These are phyloP conservation scores for Tuber calosporum DNA, from an alignment of 495 filamentous ascomycete species.

Conservation along the genomic window DNA sequence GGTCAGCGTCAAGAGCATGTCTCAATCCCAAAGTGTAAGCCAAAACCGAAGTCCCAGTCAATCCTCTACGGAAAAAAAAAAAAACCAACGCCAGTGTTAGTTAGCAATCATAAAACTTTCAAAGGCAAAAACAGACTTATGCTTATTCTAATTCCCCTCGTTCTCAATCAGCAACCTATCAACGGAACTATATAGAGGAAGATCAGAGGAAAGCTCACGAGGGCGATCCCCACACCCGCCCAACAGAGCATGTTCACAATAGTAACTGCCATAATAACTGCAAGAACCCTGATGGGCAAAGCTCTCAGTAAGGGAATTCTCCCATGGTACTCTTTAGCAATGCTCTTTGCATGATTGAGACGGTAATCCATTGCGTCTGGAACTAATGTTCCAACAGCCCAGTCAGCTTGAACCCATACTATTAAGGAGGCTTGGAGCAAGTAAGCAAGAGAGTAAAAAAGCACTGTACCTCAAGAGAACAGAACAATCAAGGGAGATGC, in stretches of 20 bases:
- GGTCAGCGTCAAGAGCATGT: constrained; percentile 93
- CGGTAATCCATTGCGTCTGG: neutral
- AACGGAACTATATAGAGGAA: neutral
- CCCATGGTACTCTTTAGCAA: constrained; percentile 42
- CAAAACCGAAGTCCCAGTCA: constrained; percentile 72
- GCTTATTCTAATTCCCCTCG: neutral
- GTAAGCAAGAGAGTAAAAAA: neutral
- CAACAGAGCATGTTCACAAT: constrained; percentile 38
- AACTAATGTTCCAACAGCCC: neutral
- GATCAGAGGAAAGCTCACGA: constrained; percentile 27
- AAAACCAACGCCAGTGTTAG: constrained; percentile 29
- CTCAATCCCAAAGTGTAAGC: constrained; percentile 85
- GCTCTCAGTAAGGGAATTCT: constrained; percentile 50
- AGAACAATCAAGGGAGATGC: neutral
- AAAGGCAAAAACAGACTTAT: constrained; percentile 3
- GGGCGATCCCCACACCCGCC: constrained; percentile 32
- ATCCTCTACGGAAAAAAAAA: constrained; percentile 48
- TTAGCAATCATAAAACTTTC: neutral
- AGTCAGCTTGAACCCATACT: neutral
- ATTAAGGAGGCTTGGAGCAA: neutral
- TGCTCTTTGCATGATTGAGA: constrained; percentile 14
- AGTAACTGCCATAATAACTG: constrained; percentile 31
- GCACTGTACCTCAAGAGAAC: neutral
- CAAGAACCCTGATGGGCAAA: constrained; percentile 28
- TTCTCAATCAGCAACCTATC: neutral